These are phyloP conservation scores for Hirsutella thompsonii DNA, from an alignment of 2,329 filamentous ascomycete species.

Conservation along the genomic window DNA sequence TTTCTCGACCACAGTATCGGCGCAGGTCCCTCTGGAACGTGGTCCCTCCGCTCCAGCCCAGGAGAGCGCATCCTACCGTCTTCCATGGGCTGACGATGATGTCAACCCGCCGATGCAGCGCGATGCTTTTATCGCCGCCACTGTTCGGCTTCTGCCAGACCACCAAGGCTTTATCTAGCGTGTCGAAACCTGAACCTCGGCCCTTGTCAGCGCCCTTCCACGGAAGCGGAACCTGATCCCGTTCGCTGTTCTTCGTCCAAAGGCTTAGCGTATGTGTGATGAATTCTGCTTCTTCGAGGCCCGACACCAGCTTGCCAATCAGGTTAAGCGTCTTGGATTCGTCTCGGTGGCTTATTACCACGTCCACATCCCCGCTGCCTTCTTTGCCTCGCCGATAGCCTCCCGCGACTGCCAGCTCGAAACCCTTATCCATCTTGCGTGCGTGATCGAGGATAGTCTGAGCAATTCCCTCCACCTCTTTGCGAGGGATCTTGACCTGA, in stretches of 20 bases:
- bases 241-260: slow-evolving; percentile 55
- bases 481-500: slow-evolving; percentile 52
- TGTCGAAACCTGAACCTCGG: slow-evolving; percentile 59
- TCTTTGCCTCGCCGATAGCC: slow-evolving; percentile 71
- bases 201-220: slow-evolving; percentile 31
- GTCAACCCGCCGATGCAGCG: slow-evolving; percentile 72
- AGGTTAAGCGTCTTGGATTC: slow-evolving; percentile 55
- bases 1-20: slow-evolving; percentile 61
- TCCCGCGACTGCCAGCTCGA: slow-evolving; percentile 54
- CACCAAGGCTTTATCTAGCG: slow-evolving; percentile 80
- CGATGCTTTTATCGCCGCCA: background rate
- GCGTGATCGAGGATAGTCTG: slow-evolving; percentile 53
- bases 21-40: slow-evolving; percentile 84
- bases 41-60: slow-evolving; percentile 80
- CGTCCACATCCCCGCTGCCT: slow-evolving; percentile 68
- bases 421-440: slow-evolving; percentile 42
- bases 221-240: slow-evolving; percentile 49
- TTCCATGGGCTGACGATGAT: slow-evolving; percentile 86
- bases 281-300: slow-evolving; percentile 54
- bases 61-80: slow-evolving; percentile 74
- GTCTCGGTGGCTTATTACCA: slow-evolving; percentile 70
- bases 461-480: slow-evolving; percentile 61
- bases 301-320: slow-evolving; percentile 56
- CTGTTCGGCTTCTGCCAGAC: slow-evolving; percentile 56
- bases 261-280: slow-evolving; percentile 74